These are phyloP conservation scores for Arachnomyces sp. DNA, from an alignment of 2,329 filamentous ascomycete genomes.

Conservation along the genomic window DNA sequence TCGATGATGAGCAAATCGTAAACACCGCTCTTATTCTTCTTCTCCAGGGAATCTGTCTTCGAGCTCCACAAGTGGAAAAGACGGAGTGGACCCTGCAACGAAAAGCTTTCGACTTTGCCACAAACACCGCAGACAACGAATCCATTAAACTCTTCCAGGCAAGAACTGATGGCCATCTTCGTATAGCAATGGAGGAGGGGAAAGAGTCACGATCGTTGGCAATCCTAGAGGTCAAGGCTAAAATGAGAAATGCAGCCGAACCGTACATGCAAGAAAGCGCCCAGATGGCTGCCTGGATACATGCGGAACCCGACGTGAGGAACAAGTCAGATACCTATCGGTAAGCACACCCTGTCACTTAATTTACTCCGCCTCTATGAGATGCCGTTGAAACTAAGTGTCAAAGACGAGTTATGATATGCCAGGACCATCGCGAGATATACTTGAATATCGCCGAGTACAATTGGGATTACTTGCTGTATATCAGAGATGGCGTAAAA, in stretches of 20 bases:
- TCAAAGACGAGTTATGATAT: no score
- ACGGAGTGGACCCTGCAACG: conserved; percentile 6
- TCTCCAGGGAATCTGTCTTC: conserved; percentile 6
- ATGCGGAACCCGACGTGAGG: conserved; percentile 5
- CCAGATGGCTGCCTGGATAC: conserved; percentile 13
- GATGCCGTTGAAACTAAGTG: no score
- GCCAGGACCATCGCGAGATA: no score
- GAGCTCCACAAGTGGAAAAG: not conserved
- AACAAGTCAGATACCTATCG: no score
- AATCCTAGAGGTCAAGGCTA: conserved; percentile 10
- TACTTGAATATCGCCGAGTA: no score
- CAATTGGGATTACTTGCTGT: no score
- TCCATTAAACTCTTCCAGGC: conserved; percentile 5
- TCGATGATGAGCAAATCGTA: conserved; percentile 10
- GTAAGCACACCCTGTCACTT: no score
- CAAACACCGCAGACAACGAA: no score
- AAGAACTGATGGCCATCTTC: conserved; percentile 9
- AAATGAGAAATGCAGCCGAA: not conserved
- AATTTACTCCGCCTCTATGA: no score
- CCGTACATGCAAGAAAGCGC: conserved; percentile 10
- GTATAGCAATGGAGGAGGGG: not conserved
- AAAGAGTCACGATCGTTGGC: conserved; percentile 4
- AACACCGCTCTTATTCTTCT: conserved; percentile 9
- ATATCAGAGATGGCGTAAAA: no score
- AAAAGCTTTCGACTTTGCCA: conserved; percentile 5